Base-by-base conservation (phyloP, 208 protist genomes). In the Trypanosoma cruzi region DNA sequence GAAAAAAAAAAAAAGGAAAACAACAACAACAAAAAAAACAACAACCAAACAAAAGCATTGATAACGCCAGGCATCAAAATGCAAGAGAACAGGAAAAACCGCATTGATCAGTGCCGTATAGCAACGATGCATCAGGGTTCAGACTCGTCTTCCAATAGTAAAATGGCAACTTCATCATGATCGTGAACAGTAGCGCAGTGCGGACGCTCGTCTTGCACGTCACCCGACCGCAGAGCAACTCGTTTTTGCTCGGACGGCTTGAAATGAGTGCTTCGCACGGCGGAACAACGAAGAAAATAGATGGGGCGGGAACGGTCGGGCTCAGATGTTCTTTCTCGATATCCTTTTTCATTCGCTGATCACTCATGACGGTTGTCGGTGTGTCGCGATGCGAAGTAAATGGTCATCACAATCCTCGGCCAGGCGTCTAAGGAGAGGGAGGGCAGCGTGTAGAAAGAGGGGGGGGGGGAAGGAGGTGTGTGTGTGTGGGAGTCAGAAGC, bases 71-170 rank as follows among this genome's bases (percentile, higher is more conserved):
- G n/a, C n/a, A n/a, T n/a, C n/a, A n/a, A n/a, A n/a, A n/a, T n/a
- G n/a, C n/a, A n/a, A n/a, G n/a, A n/a, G n/a, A n/a, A n/a, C n/a
- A n/a, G n/a, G n/a, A n/a, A n/a, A n/a, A n/a, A n/a, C n/a, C n/a
- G n/a, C n/a, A n/a, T n/a, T n/a, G n/a, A n/a, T n/a, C n/a, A 52
- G 48, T 52, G 48, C 48, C 48, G 48, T 52, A 52, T 26, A 52
- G 24, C 22, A 52, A 18, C 42, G 37, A 57, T 63, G 70, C 70
- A 75, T 75, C 70, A 75, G 62, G 28, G 62, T 69, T 75, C 70
- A 68, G 61, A 75, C 70, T 75, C 70, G 61, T 75, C 70, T 68
- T 75, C 61, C 70, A 66, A 72, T 72, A 65, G 31, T 72, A 72
- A 50, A 42, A 65, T 64, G 26, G 67, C 58, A 72, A 59, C 59